phyloP scores from a whole-genome alignment of 371 early-diverging fungal genomes.

The Mortierella sp. region DNA sequence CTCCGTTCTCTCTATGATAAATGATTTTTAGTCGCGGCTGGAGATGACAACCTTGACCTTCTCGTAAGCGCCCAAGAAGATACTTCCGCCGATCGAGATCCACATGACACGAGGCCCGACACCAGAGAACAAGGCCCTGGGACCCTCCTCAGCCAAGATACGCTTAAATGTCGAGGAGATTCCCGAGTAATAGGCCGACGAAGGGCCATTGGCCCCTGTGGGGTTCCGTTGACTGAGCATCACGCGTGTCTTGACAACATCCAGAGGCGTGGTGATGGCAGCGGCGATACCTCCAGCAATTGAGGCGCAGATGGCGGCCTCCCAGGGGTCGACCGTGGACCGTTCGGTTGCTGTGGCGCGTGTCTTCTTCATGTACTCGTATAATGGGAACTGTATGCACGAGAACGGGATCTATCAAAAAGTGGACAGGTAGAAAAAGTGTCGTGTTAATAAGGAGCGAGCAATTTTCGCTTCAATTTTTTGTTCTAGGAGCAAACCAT shows the following conservation, averaged over 20 bases:
- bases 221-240: slow-evolving; percentile 84
- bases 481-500: too few species aligned
- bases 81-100: slow-evolving; percentile 95
- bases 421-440: not conserved
- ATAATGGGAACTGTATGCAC: slow-evolving; percentile 96
- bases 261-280: slow-evolving; percentile 92
- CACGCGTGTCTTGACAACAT: slow-evolving; percentile 93
- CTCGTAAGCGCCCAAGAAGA: slow-evolving; percentile 97
- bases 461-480: too few species aligned
- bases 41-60: slow-evolving; percentile 65
- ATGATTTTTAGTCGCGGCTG: slow-evolving; percentile 4
- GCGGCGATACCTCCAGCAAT: slow-evolving; percentile 94
- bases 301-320: slow-evolving; percentile 91
- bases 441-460: not conserved
- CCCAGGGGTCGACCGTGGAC: slow-evolving; percentile 75
- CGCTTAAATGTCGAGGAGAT: slow-evolving; percentile 78
- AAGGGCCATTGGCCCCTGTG: slow-evolving; percentile 17
- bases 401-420: slow-evolving; percentile 89
- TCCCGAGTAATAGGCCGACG: slow-evolving; percentile 71
- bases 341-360: slow-evolving; percentile 57
- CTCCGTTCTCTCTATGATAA: not conserved
- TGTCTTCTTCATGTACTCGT: slow-evolving; percentile 88
- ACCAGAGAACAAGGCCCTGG: slow-evolving; percentile 84
- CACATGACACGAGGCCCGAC: slow-evolving; percentile 94
- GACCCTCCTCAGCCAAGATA: slow-evolving; percentile 87